These are phyloP conservation scores for Prunus fruticosa DNA, from an alignment of 306 rosid species.

Conservation along the genomic window DNA sequence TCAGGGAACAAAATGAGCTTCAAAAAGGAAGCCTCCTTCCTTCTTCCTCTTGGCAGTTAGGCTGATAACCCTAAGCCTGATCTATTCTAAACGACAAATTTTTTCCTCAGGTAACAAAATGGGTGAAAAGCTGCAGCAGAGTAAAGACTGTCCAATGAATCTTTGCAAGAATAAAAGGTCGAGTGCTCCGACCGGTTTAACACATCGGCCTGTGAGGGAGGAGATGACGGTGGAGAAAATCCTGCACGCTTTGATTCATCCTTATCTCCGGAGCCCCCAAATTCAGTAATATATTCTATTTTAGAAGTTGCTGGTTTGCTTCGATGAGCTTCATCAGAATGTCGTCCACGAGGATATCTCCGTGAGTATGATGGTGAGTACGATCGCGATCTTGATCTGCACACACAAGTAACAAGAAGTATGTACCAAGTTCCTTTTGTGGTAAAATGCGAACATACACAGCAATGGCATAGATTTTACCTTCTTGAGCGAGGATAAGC, in stretches of 20 bases:
- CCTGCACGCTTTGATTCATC: constrained; percentile 64
- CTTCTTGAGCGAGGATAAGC: constrained; percentile 94
- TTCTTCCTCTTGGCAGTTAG: constrained; percentile 61
- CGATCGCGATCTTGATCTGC: constrained; percentile 78
- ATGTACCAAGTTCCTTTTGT: not conserved
- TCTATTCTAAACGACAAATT: constrained; percentile 75
- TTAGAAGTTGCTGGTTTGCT: constrained; percentile 74
- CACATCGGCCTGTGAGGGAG: constrained; percentile 73
- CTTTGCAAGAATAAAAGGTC: constrained; percentile 96
- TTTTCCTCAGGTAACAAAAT: constrained; percentile 76
- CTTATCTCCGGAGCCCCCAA: constrained; percentile 73
- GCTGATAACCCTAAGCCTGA: constrained; percentile 69
- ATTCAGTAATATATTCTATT: constrained; percentile 94
- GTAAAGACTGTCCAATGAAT: constrained; percentile 92
- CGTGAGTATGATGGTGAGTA: constrained; percentile 76
- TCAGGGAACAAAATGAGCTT: constrained; percentile 43
- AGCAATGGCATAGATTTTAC: constrained; percentile 32
- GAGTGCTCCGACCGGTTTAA: constrained; percentile 99
- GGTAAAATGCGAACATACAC: constrained; percentile 10
- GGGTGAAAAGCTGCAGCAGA: constrained; percentile 82
- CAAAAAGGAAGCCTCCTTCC: constrained; percentile 59
- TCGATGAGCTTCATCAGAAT: constrained; percentile 72
- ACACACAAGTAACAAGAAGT: not conserved
- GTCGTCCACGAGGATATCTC: constrained; percentile 60
- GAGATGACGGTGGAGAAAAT: constrained; percentile 89